Evolutionary conservation across 2,329 filamentous ascomycete genomes (phyloP).

Genomic region (Colletotrichum higginsianum): DNA sequence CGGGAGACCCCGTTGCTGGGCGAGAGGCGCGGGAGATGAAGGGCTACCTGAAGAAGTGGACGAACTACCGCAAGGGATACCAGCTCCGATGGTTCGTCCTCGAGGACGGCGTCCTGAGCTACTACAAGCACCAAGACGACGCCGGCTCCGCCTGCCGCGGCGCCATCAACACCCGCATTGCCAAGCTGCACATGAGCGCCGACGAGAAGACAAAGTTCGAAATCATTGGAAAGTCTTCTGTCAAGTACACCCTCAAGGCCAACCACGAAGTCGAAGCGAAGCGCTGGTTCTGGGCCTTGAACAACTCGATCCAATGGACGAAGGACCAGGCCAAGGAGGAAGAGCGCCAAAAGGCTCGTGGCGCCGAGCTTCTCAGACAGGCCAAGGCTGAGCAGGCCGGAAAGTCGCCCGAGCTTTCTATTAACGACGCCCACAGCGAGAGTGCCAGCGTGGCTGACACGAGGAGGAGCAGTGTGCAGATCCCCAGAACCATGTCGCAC

Average conservation of each 20-base stretch:
- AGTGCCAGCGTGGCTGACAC: constrained; percentile 66
- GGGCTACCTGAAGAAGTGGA: constrained; percentile 99
- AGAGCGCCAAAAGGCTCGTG: constrained; percentile 80
- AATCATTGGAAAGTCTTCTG: constrained; percentile 97
- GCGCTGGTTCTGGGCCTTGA: constrained; percentile 98
- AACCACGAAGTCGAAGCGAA: constrained; percentile 99
- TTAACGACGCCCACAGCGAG: constrained; percentile 65
- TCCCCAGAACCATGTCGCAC: constrained; percentile 58
- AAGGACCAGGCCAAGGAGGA: constrained; percentile 98
- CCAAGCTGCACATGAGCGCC: constrained; percentile 92
- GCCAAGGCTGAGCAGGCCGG: constrained; percentile 81
- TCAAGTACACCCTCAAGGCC: constrained; percentile 97
- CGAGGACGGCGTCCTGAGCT: constrained; percentile 96
- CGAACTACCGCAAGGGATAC: constrained; percentile 97
- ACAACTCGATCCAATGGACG: constrained; percentile 98
- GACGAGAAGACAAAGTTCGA: constrained; percentile 99
- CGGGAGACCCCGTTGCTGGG: constrained; percentile 76
- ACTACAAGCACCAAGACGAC: constrained; percentile 99
- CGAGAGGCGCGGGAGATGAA: constrained; percentile 98
- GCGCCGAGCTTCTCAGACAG: constrained; percentile 82
- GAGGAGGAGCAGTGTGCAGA: constrained; percentile 60
- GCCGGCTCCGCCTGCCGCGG: constrained; percentile 95
- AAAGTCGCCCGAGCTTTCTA: constrained; percentile 63
- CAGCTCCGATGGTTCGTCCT: constrained; percentile 98
- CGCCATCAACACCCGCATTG: constrained; percentile 99